Percentiles rank a stretch among this genome's conserved stretches.
Conservation (phyloP, 768 basidiomycete species). For the Mycena latifolia region DNA sequence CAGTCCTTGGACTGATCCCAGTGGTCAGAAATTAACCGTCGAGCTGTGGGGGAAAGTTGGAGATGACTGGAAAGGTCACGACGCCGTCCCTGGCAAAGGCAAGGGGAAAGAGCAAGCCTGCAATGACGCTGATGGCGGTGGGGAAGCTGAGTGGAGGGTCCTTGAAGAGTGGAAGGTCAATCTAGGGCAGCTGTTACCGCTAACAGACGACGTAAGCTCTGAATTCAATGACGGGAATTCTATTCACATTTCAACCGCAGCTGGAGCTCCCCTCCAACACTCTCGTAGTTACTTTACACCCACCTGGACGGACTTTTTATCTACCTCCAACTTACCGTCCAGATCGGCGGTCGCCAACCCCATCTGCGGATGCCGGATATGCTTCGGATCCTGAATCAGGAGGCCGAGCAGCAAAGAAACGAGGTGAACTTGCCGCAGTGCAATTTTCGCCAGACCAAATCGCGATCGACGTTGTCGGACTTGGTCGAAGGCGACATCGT, state of each 20-base stretch:
- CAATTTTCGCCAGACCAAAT: slow-evolving; percentile 20
- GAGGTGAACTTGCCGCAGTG: slow-evolving; percentile 35
- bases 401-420: slow-evolving; percentile 55
- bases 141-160: slow-evolving; percentile 65
- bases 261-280: slow-evolving; percentile 78
- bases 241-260: slow-evolving; percentile 44
- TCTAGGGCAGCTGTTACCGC: slow-evolving; percentile 65
- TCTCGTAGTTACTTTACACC: slow-evolving; percentile 73
- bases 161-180: slow-evolving; percentile 78
- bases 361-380: slow-evolving; percentile 63
- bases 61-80: slow-evolving; percentile 36
- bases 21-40: slow-evolving; percentile 63
- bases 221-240: slow-evolving; percentile 11
- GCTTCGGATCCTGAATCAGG: slow-evolving; percentile 80
- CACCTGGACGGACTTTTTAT: slow-evolving; percentile 72
- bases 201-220: slow-evolving; percentile 72
- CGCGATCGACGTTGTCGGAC: slow-evolving; percentile 35
- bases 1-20: slow-evolving; percentile 65
- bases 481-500: slow-evolving; percentile 50
- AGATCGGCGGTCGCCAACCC: slow-evolving; percentile 64
- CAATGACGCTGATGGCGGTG: slow-evolving; percentile 26
- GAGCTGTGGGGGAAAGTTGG: slow-evolving; percentile 70
- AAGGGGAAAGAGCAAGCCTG: slow-evolving; percentile 58
- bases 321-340: slow-evolving; percentile 54
- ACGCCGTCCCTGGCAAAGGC: slow-evolving; percentile 50